Conservation (phyloP, 148 eudicot species). For the Camellia japonica region DNA sequence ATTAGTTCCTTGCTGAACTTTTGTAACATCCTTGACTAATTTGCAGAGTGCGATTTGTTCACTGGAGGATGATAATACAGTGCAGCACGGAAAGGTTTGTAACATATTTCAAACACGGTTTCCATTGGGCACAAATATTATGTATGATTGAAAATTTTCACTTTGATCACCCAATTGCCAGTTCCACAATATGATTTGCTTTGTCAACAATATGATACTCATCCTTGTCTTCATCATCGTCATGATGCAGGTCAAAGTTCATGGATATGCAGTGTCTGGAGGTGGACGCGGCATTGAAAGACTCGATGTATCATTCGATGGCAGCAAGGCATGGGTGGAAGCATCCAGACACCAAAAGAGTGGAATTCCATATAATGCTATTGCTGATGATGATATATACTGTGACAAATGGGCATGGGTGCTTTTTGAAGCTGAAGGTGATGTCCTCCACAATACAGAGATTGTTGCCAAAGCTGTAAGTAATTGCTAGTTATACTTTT, state of each 20-base stretch:
- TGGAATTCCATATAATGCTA: constrained; percentile 40
- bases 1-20: neutral
- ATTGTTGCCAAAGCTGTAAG: constrained; percentile 95
- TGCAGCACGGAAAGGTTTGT: constrained; percentile 76
- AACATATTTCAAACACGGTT: neutral
- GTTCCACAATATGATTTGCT: neutral
- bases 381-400: constrained; percentile 47
- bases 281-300: constrained; percentile 96
- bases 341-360: constrained; percentile 79
- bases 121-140: no score
- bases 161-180: no score
- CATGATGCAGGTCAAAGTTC: constrained; percentile 55
- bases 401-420: constrained; percentile 99
- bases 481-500: neutral
- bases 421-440: constrained; percentile 61
- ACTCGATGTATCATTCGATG: constrained; percentile 83
- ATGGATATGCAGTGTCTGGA: constrained; percentile 92
- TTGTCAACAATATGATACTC: neutral
- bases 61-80: constrained; percentile 59
- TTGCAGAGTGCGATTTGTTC: constrained; percentile 84
- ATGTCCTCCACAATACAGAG: constrained; percentile 52
- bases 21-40: neutral
- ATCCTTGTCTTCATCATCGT: neutral
- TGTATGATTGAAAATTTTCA: no score
- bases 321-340: constrained; percentile 92